Evolutionary conservation across 208 protist genomes (phyloP), one percentile per base, ranked within the genome.

Genomic region (Trypanosoma rangeli): DNA sequence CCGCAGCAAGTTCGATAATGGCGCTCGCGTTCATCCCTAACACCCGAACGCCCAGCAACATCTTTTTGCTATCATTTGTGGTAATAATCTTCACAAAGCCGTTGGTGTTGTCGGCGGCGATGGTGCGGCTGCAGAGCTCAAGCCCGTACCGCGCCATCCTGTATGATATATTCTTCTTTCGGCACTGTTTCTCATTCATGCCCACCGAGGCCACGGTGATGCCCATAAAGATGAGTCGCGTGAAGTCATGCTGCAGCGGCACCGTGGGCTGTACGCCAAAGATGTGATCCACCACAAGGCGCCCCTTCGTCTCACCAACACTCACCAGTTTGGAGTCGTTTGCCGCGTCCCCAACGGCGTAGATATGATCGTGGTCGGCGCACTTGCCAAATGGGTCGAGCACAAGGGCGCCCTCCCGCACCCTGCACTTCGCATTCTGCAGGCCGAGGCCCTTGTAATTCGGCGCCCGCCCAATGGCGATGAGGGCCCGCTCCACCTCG

Each of bases 61-160:
- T 78, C 64, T 70, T 71, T 67, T 74, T 57, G 16, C 60, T 49
- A 66, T 94, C 89, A 55, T 92, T 80, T 20, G 76, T 65, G 28
- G 89, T 83, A 70, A 94, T 73, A 56, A 94, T 88, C 73, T 94
- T 94, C 31, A 94, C 79, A 57, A 94, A 92, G 8, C 89, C 89
- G 26, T 79, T 62, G 53, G 81, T 89, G 73, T 81, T 79, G 56
- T 69, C 79, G 13, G 81, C 85, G 15, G 89, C 89, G 1, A 94
- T 80, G 52, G 84, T 68, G 20, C 89, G 84, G 69, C 86, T 92
- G 50, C 90, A 80, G 18, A 90, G 70, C 31, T 88, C 84, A 75
- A 83, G 86, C 58, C 86, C 77, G 64, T 87, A 82, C 7, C 68
- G 77, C 28, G 78, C 77, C 24, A 79, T 74, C 16, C 88, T 68